These are phyloP conservation scores for Gaertneriomyces semiglobifer DNA, from an alignment of 192 early-diverging fungal genomes.

Conservation along the genomic window DNA sequence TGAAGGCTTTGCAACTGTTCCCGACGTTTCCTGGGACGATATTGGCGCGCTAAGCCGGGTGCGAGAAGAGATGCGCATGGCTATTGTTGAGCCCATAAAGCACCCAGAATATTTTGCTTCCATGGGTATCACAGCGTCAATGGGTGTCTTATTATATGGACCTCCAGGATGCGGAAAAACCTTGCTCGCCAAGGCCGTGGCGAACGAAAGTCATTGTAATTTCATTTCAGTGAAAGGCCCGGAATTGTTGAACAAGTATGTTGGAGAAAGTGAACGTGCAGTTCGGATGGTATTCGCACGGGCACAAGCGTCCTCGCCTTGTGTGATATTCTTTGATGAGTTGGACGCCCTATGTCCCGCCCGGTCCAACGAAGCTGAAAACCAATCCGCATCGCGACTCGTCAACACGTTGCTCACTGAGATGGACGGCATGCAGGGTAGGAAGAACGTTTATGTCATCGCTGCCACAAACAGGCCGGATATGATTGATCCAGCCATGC, in stretches of 20 bases:
- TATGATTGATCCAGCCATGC: slow-evolving; percentile 97
- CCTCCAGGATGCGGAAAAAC: slow-evolving; percentile 99
- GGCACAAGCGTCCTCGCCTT: slow-evolving; percentile 88
- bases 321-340: slow-evolving; percentile 98
- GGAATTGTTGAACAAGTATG: slow-evolving; percentile 97
- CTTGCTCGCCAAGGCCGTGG: slow-evolving; percentile 94
- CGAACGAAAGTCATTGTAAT: slow-evolving; percentile 95
- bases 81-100: slow-evolving; percentile 93
- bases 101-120: slow-evolving; percentile 80
- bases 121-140: slow-evolving; percentile 86
- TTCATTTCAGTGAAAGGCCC: slow-evolving; percentile 99
- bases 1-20: slow-evolving; percentile 98
- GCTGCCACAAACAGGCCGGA: slow-evolving; percentile 97
- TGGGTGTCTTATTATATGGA: slow-evolving; percentile 94
- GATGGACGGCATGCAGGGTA: slow-evolving; percentile 89
- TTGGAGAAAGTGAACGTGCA: slow-evolving; percentile 96
- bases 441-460: slow-evolving; percentile 90
- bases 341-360: slow-evolving; percentile 87
- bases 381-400: slow-evolving; percentile 85
- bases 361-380: slow-evolving; percentile 84
- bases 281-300: slow-evolving; percentile 93
- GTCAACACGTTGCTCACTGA: slow-evolving; percentile 98
- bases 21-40: slow-evolving; percentile 93
- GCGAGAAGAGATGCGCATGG: slow-evolving; percentile 91
- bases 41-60: slow-evolving; percentile 85